Evolutionary conservation across 768 basidiomycete genomes (phyloP).

Genomic region (Fibroporia radiculosa): DNA sequence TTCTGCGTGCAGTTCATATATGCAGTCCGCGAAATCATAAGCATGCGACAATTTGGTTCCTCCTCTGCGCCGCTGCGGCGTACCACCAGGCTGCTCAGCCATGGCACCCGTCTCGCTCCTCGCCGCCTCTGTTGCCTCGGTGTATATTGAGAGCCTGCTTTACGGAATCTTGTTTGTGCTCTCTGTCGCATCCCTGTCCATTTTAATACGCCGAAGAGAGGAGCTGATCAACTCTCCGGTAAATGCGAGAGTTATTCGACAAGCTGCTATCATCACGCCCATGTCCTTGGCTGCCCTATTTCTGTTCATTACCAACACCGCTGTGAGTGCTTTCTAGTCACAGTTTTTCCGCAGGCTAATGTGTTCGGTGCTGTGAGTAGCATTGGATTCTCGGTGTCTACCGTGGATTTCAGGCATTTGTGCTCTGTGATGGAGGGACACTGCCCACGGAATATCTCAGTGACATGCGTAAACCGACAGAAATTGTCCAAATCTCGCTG

Average conservation of each 20-base stretch:
- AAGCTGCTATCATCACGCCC: neutral
- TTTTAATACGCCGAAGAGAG: neutral
- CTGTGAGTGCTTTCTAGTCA: neutral
- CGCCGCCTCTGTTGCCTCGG: neutral
- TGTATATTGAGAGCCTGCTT: neutral
- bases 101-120: neutral
- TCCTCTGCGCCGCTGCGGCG: no score
- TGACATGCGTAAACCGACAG: neutral
- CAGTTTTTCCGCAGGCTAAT: neutral
- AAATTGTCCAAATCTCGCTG: neutral
- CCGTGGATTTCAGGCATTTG: neutral
- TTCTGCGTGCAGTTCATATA: no score
- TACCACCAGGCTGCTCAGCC: no score
- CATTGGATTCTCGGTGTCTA: constrained; percentile 3
- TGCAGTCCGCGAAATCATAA: no score
- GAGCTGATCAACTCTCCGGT: neutral
- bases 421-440: neutral
- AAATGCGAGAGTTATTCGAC: no score
- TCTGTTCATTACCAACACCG: neutral
- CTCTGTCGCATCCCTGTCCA: neutral
- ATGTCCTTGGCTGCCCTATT: neutral
- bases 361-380: neutral
- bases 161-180: neutral
- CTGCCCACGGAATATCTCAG: neutral
- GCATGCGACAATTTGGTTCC: no score